Conservation (phyloP, 1,284 basidiomycete species). For the Fistulina hepatica region DNA sequence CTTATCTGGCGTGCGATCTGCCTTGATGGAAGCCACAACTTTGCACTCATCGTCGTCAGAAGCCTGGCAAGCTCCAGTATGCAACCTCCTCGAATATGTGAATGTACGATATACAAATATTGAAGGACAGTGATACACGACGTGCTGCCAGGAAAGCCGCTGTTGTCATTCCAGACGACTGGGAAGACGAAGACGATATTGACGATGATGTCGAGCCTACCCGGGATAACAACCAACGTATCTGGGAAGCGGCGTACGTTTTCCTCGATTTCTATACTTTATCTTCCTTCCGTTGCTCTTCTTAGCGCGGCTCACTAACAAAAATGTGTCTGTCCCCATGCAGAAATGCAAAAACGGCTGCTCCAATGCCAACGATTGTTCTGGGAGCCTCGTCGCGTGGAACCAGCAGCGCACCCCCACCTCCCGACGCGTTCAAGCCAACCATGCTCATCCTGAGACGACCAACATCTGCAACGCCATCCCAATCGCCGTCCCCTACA, state of each 20-base stretch:
- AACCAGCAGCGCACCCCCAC: constrained; percentile 20
- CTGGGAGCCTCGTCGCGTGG: constrained; percentile 22
- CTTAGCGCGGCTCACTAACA: constrained; percentile 8
- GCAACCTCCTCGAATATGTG: neutral
- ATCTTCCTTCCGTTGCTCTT: constrained; percentile 1
- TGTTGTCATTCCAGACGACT: constrained; percentile 10
- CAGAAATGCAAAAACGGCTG: constrained; percentile 29
- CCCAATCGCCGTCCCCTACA: constrained; percentile 18
- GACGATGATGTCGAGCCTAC: constrained; percentile 1
- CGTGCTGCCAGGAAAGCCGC: constrained; percentile 10
- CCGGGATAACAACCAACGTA: constrained; percentile 12
- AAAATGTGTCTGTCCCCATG: constrained; percentile 9
- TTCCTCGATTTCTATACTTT: neutral
- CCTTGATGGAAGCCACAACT: neutral
- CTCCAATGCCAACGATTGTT: constrained; percentile 33
- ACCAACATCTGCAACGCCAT: constrained; percentile 23
- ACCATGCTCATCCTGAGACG: constrained; percentile 35
- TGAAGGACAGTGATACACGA: constrained; percentile 9
- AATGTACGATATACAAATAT: constrained; percentile 2
- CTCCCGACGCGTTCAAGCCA: constrained; percentile 31
- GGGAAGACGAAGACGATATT: constrained; percentile 6
- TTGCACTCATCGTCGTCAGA: constrained; percentile 1
- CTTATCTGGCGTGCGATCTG: neutral
- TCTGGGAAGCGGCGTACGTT: constrained; percentile 15
- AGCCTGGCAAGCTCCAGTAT: neutral